A percentile compares a stretch with the other conserved stretches of the same genome.
Conservation (phyloP, 148 eudicot genomes). For the Agrostemma githago region DNA sequence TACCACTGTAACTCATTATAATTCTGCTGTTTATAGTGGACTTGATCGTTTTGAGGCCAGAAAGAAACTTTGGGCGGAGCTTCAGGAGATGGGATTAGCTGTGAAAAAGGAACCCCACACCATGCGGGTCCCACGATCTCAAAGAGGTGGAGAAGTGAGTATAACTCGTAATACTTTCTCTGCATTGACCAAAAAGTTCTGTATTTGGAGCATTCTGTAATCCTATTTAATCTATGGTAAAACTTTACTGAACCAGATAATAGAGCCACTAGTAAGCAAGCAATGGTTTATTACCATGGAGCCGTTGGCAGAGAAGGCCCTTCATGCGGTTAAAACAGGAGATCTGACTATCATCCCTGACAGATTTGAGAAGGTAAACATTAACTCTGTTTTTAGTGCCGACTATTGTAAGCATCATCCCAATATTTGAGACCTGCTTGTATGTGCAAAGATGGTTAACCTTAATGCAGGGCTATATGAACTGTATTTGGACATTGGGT, state of each 20-base stretch:
- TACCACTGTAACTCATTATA: slow-evolving; percentile 12
- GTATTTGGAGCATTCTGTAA: neutral
- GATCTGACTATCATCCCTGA: slow-evolving; percentile 85
- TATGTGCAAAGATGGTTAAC: neutral
- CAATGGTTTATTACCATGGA: slow-evolving; percentile 99
- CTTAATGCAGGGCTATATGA: neutral
- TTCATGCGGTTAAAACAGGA: slow-evolving; percentile 74
- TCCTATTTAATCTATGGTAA: slow-evolving; percentile 9
- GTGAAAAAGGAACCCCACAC: slow-evolving; percentile 81
- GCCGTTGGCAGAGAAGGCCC: slow-evolving; percentile 85
- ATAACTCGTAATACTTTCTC: neutral
- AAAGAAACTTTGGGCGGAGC: slow-evolving; percentile 80
- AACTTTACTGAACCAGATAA: slow-evolving; percentile 44
- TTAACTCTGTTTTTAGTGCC: neutral
- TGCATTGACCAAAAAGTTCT: neutral
- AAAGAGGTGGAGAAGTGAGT: slow-evolving; percentile 96
- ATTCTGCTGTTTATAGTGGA: slow-evolving; percentile 46
- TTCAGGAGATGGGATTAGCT: slow-evolving; percentile 79
- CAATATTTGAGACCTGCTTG: neutral
- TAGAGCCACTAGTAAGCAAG: slow-evolving; percentile 94
- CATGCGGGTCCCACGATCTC: slow-evolving; percentile 90
- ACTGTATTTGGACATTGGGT: neutral
- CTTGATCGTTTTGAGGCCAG: slow-evolving; percentile 97
- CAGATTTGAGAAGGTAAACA: slow-evolving; percentile 84
- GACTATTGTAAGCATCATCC: neutral